phyloP scores from a whole-genome alignment of 805 yeast species.

The Torulaspora franciscae region DNA sequence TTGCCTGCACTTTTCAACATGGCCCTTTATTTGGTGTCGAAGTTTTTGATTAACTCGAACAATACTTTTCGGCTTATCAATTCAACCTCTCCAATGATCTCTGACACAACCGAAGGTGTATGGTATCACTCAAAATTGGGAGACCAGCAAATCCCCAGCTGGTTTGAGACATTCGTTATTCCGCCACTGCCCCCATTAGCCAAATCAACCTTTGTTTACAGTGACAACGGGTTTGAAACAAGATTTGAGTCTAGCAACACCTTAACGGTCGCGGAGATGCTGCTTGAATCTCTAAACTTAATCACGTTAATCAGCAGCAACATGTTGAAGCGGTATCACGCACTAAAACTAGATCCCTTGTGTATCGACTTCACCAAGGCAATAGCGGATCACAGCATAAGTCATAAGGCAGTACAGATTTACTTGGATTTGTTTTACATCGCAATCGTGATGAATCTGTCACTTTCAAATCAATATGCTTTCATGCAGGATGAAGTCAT shows the following conservation, averaged over 20 bases:
- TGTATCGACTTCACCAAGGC: background rate
- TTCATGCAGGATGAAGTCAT: slow-evolving; percentile 1
- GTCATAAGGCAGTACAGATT: slow-evolving; percentile 21
- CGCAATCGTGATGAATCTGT: slow-evolving; percentile 19
- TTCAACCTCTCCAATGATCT: slow-evolving; percentile 3
- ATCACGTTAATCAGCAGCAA: slow-evolving; percentile 15
- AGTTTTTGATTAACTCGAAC: slow-evolving; percentile 20
- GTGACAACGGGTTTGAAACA: slow-evolving; percentile 7
- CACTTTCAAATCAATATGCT: slow-evolving; percentile 22
- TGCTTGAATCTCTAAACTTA: slow-evolving; percentile 19
- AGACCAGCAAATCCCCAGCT: slow-evolving; percentile 18
- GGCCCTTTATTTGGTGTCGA: slow-evolving; percentile 24
- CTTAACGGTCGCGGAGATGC: slow-evolving; percentile 5
- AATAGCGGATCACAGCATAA: slow-evolving; percentile 10
- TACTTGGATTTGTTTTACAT: slow-evolving; percentile 25
- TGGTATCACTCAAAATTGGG: slow-evolving; percentile 14
- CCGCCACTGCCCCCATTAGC: slow-evolving; percentile 33
- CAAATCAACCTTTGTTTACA: slow-evolving; percentile 30
- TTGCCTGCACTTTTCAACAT: slow-evolving; percentile 25
- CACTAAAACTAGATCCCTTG: slow-evolving; percentile 15
- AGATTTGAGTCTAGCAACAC: slow-evolving; percentile 10
- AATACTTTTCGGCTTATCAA: slow-evolving; percentile 10
- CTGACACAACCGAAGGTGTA: slow-evolving; percentile 5
- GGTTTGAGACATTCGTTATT: slow-evolving; percentile 24
- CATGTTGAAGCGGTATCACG: slow-evolving; percentile 18